Conservation (phyloP, 371 early-diverging fungal species). For the Thermomucor indicae-seudaticae region DNA sequence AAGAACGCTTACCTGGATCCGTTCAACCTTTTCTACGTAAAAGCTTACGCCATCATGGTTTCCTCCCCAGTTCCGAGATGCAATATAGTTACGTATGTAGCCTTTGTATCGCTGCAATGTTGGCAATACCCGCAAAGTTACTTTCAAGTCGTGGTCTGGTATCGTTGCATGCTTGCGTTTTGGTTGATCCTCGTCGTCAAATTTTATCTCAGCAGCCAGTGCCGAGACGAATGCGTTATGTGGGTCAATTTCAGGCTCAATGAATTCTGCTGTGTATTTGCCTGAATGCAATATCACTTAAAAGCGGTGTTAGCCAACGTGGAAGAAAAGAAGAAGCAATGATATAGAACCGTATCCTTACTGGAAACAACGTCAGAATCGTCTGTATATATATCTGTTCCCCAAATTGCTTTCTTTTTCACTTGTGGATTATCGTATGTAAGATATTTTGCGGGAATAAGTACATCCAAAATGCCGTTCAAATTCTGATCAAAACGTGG, state of each 20-base stretch:
- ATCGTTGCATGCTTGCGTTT: constrained; percentile 1
- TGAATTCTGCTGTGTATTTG: constrained; percentile 23
- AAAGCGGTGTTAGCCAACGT: neutral
- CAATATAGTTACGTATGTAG: constrained; percentile 56
- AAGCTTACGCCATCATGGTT: constrained; percentile 77
- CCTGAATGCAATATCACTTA: constrained; percentile 43
- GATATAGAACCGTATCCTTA: constrained; percentile 35
- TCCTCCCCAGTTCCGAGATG: constrained; percentile 66
- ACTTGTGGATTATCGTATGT: constrained; percentile 55
- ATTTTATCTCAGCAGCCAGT: constrained; percentile 22
- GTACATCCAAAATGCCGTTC: constrained; percentile 55
- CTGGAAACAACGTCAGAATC: constrained; percentile 86
- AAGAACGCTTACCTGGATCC: too few species aligned
- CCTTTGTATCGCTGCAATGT: constrained; percentile 67
- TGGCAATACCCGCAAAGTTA: constrained; percentile 73
- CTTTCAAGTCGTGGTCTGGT: constrained; percentile 58
- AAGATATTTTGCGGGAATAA: constrained; percentile 50
- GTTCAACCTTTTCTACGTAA: constrained; percentile 59
- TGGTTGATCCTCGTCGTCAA: constrained; percentile 12
- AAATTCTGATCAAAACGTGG: constrained; percentile 46
- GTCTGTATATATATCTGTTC: constrained; percentile 84
- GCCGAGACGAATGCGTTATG: constrained; percentile 24
- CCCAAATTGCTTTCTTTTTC: constrained; percentile 71
- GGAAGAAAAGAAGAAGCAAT: neutral
- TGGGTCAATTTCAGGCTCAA: constrained; percentile 24